These are phyloP conservation scores for Lactifluus subvellereus DNA, from an alignment of 768 basidiomycete species.

Conservation along the genomic window DNA sequence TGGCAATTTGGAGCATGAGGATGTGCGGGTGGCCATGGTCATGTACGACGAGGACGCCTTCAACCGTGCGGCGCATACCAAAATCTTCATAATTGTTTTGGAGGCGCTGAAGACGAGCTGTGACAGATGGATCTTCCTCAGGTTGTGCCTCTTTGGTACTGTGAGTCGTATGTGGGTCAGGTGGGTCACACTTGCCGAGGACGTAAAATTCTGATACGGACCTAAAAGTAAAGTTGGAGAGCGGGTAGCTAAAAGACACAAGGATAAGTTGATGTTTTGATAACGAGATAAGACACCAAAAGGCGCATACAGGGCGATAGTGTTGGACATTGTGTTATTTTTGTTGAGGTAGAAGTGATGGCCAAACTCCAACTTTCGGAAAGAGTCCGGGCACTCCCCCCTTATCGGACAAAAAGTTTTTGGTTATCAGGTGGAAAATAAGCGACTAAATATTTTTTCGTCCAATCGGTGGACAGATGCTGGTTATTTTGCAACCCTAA, in stretches of 20 bases:
- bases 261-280: not conserved
- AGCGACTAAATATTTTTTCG: not conserved
- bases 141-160: constrained; percentile 96
- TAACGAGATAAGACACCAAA: not conserved
- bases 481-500: not conserved
- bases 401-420: not conserved
- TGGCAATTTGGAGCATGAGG: constrained; percentile 96
- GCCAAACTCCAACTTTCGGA: too few relatives aligned
- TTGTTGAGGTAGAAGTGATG: not conserved
- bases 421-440: not conserved
- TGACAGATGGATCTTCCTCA: constrained; percentile 95
- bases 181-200: constrained; percentile 5
- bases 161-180: constrained; percentile 4
- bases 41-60: constrained; percentile 84
- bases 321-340: constrained; percentile 41
- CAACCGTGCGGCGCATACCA: constrained; percentile 94
- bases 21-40: constrained; percentile 98
- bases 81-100: constrained; percentile 97
- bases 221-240: constrained; percentile 93
- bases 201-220: constrained; percentile 28
- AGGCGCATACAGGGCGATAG: constrained; percentile 42
- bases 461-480: not conserved
- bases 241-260: constrained; percentile 54
- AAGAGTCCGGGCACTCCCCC: not conserved
- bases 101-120: constrained; percentile 87